Evolutionary conservation across 805 yeast genomes (phyloP), one percentile per base, ranked within the genome.

Genomic region (Candida loeiensis): DNA sequence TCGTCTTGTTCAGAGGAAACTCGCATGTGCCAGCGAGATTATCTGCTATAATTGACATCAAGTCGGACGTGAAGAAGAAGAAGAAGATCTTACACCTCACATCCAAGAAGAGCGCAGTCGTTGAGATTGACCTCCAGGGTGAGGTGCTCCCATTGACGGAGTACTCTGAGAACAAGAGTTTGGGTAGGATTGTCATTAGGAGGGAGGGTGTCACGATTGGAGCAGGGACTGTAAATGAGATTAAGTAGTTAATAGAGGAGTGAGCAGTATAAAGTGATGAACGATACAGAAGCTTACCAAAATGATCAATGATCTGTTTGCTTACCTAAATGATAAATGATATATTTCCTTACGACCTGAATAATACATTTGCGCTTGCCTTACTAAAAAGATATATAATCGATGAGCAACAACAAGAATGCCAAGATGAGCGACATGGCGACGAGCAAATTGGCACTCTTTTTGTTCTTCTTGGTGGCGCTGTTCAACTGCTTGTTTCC

Each of bases 1-100:
- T 88, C 47, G 76, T 87, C 29, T 58, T 87, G 38, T 88, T 89
- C 61, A 73, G 90, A 45, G 89, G 90, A 46, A 80, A 86, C 42
- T 72, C 79, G 18, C 79, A 82, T 31, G 76, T 78, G 30, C 86
- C 93, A 1, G 88, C 88, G 4, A 74, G 80, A 46, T 64, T 89
- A 15, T 53, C 69, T 31, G 73, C 73, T 44, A 71, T 80, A 49
- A 37, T 64, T 12, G 47, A 40, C 20, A 49, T 56, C 18, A 48
- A 51, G 18, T 51, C 54, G n/a, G 47, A 46, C 22, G 50, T 49
- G 46, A 53, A 51, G 47, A 54, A 52, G 43, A 54, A 53, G 45
- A 55, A 48, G 53, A 58, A 56, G 40, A 45, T 55, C 44, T 66
- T 61, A 53, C 90, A 82, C 56, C 60, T 85, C 43, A 72, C 75